phyloP scores from a whole-genome alignment of 2,329 filamentous ascomycete genomes.

The Hymenoscyphus salicellus region DNA sequence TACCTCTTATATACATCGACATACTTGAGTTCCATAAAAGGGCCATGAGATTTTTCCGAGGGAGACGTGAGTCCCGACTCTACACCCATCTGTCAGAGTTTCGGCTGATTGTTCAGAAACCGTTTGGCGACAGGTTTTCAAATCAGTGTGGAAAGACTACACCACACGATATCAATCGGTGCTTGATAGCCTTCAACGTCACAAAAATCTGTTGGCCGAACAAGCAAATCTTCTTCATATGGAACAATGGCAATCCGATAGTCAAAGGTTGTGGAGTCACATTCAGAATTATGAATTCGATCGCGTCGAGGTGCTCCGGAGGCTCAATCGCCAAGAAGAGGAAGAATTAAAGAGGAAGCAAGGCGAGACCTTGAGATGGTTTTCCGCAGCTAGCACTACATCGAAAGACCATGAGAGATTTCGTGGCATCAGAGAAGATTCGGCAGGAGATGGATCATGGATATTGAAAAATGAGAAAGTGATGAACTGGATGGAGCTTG shows the following conservation, averaged over 20 bases:
- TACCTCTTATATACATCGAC: conserved; percentile 39
- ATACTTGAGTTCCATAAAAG: conserved; percentile 40
- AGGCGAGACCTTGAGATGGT: neutral
- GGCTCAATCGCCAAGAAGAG: neutral
- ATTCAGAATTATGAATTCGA: neutral
- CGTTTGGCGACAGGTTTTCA: conserved; percentile 36
- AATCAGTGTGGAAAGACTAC: conserved; percentile 37
- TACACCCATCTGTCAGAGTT: neutral
- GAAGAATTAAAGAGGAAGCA: neutral
- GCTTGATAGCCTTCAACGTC: conserved; percentile 32
- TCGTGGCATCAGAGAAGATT: conserved; percentile 18
- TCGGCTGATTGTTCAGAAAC: neutral
- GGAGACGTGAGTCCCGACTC: neutral
- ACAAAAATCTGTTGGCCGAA: conserved; percentile 34
- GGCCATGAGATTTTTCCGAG: neutral
- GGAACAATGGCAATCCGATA: conserved; percentile 18
- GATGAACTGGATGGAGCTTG: conserved; percentile 21
- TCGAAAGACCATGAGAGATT: conserved; percentile 20
- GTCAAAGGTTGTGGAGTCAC: neutral
- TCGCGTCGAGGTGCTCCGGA: neutral
- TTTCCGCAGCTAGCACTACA: neutral
- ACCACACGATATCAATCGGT: conserved; percentile 31
- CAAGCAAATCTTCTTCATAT: conserved; percentile 33
- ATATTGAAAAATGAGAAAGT: conserved; percentile 28
- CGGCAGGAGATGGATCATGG: conserved; percentile 34